These are phyloP conservation scores for Cryptosporidium meleagridis DNA, from an alignment of 169 alveolate species.

Conservation along the genomic window DNA sequence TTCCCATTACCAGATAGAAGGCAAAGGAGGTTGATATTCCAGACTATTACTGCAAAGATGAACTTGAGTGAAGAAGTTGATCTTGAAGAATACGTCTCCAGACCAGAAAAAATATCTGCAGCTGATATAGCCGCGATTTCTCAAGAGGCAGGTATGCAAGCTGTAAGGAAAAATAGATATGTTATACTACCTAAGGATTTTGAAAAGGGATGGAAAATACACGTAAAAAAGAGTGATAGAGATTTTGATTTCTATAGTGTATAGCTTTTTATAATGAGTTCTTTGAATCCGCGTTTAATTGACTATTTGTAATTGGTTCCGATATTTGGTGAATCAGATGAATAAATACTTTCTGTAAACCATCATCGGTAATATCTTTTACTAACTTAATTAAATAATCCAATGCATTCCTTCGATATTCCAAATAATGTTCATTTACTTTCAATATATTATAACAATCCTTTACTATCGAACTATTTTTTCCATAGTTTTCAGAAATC, in stretches of 20 bases:
- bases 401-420: neutral
- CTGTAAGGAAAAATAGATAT: constrained; percentile 97
- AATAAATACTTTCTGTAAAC: neutral
- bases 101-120: constrained; percentile 98
- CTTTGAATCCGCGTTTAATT: neutral
- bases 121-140: constrained; percentile 99
- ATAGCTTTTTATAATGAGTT: constrained; percentile 46
- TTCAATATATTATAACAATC: neutral
- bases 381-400: neutral
- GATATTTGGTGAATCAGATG: neutral
- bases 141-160: constrained; percentile 99
- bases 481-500: constrained; percentile 14
- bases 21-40: constrained; percentile 94
- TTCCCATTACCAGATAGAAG: constrained; percentile 99
- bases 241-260: constrained; percentile 93
- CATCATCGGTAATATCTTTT: neutral
- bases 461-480: neutral
- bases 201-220: constrained; percentile 96
- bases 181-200: constrained; percentile 95
- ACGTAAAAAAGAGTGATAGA: constrained; percentile 93
- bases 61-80: constrained; percentile 97
- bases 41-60: constrained; percentile 97
- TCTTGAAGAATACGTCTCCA: constrained; percentile 94
- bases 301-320: neutral
- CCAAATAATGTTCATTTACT: neutral